Base-by-base conservation (phyloP, 1,139 yeast genomes). In the Yamadazyma triangularis region DNA sequence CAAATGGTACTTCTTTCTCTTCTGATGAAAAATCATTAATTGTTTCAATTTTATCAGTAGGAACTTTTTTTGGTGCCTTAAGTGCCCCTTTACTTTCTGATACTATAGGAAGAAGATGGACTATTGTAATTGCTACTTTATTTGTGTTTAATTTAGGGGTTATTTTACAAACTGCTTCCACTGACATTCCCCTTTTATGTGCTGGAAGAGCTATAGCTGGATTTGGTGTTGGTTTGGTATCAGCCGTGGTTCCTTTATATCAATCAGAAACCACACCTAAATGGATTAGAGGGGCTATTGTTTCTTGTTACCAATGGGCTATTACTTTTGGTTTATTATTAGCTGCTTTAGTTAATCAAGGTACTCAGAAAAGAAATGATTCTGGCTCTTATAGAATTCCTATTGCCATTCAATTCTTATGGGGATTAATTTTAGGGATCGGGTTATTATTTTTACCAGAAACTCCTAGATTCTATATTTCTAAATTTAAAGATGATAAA, bases 391-490 rank as follows among this genome's bases (percentile, higher is more conserved):
- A 80, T 77, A 73, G 82, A 69, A 68, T 77, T 39, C 80, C 79
- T 36, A 59, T 78, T 51, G 83, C 82, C 41, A 41, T 72, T 27
- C 72, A 72, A 37, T 63, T 66, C 41, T 36, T 50, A 8, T 60
- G 65, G 65, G 50, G 65, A 24, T 36, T 58, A 8, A 45, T 73
- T 15, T 60, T 70, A 42, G 56, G 63, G 16, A 31, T 47, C 25
- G 91, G 84, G 53, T 73, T 81, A 75, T 44, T 68, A 31, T 63
- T 70, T 23, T 73, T 81, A 58, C 93, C 93, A 35, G 93, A 84
- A 59, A 77, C 91, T 25, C 88, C 93, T 44, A 73, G 93, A 60
- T 84, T 59, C 58, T 69, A 72, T 51, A 70, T 80, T 39, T 73
- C 75, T 41, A 60, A 53, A 31, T 76, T 68, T 38, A 60, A 60